phyloP scores from a whole-genome alignment of 2,329 filamentous ascomycete genomes.

The Blastomyces parvus region DNA sequence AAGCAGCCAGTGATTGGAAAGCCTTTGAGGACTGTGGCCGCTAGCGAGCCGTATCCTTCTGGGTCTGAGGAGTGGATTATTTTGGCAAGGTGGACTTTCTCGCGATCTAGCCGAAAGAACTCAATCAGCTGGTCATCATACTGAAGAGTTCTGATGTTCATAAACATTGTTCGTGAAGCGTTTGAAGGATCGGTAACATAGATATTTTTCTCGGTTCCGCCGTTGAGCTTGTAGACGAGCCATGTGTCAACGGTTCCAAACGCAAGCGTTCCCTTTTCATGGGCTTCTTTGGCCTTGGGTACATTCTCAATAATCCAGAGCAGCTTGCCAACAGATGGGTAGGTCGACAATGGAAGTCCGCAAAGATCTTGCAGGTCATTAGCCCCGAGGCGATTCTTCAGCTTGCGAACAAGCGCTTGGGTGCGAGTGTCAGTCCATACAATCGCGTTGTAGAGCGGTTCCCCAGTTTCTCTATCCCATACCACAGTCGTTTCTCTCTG shows the following conservation, averaged over 20 bases:
- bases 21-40: slow-evolving; percentile 32
- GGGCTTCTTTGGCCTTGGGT: slow-evolving; percentile 59
- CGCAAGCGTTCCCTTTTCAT: slow-evolving; percentile 65
- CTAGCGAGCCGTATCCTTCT: slow-evolving; percentile 34
- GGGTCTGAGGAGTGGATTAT: slow-evolving; percentile 68
- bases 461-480: slow-evolving; percentile 72
- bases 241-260: slow-evolving; percentile 87
- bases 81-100: slow-evolving; percentile 65
- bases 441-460: slow-evolving; percentile 78
- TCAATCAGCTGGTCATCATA: slow-evolving; percentile 69
- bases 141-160: slow-evolving; percentile 70
- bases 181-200: slow-evolving; percentile 83
- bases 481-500: slow-evolving; percentile 82
- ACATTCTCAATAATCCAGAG: slow-evolving; percentile 71
- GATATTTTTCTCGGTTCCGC: slow-evolving; percentile 55
- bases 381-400: slow-evolving; percentile 60
- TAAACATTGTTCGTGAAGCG: slow-evolving; percentile 90
- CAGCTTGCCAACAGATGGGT: slow-evolving; percentile 77
- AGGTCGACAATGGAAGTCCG: slow-evolving; percentile 77
- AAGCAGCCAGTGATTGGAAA: slow-evolving; percentile 63
- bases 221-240: slow-evolving; percentile 75
- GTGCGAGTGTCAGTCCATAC: slow-evolving; percentile 87
- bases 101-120: slow-evolving; percentile 65
- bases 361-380: slow-evolving; percentile 61
- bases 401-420: slow-evolving; percentile 61